Conservation (phyloP, 495 filamentous ascomycete genomes). For the Chaetomium fimeti region DNA sequence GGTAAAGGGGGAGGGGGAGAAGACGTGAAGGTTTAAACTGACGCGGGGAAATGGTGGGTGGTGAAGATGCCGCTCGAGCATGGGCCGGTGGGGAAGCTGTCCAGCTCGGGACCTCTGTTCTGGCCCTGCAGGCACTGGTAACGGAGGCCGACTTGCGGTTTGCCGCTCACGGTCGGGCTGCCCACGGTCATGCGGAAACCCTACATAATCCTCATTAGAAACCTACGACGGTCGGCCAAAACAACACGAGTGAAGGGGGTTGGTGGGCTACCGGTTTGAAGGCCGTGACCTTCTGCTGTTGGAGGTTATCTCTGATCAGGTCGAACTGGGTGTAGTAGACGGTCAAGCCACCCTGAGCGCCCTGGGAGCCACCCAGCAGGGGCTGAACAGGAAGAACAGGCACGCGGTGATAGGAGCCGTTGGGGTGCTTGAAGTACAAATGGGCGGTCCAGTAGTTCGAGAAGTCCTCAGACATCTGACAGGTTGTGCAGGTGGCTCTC, state of each 20-base stretch:
- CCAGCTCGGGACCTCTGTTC: conserved; percentile 40
- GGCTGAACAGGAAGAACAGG: conserved; percentile 41
- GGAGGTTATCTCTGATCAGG: conserved; percentile 36
- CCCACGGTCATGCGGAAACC: conserved; percentile 56
- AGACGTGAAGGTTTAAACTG: conserved; percentile 5
- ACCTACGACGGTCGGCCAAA: background rate
- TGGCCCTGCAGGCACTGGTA: conserved; percentile 45
- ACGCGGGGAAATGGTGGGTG: conserved; percentile 52
- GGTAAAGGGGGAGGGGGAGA: background rate
- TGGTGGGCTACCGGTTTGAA: conserved; percentile 39
- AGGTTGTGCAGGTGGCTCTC: conserved; percentile 37
- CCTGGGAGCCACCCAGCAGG: conserved; percentile 44
- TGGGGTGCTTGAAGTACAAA: conserved; percentile 51
- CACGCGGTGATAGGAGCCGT: conserved; percentile 47
- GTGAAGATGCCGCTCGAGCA: conserved; percentile 50
- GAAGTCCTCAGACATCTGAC: conserved; percentile 31
- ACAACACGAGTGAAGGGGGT: background rate
- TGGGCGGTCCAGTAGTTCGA: conserved; percentile 46
- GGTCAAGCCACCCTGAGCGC: conserved; percentile 45
- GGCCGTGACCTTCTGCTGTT: conserved; percentile 39
- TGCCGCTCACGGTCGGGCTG: conserved; percentile 40
- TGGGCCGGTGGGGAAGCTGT: conserved; percentile 45
- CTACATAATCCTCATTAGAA: conserved; percentile 24
- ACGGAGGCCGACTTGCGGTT: conserved; percentile 42
- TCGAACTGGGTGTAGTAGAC: conserved; percentile 49